A percentile compares a stretch with the other conserved stretches of the same genome.
Conservation (phyloP, 352 stramenopile species). For the Phytophthora ohioensis region DNA sequence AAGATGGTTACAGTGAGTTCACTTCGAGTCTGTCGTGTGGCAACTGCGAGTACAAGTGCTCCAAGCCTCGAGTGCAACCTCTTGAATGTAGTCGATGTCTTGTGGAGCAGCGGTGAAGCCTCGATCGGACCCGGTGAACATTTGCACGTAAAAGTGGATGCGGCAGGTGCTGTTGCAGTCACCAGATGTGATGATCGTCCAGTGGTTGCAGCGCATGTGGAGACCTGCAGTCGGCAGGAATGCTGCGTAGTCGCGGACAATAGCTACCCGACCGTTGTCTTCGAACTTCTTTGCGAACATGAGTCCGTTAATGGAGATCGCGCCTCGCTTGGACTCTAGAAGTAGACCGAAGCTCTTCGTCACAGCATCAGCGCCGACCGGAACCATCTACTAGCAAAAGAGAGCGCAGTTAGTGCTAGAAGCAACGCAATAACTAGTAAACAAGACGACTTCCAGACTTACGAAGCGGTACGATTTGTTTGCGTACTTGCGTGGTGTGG, state of each 20-base stretch:
- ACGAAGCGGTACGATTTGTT: conserved; percentile 23
- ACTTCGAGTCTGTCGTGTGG: no score
- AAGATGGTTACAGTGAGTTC: no score
- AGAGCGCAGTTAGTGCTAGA: no score
- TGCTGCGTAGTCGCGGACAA: conserved; percentile 17
- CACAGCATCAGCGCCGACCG: conserved; percentile 2
- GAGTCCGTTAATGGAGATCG: conserved; percentile 14
- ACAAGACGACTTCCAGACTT: not conserved
- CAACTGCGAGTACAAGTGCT: conserved; percentile 21
- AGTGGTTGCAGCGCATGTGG: conserved; percentile 27
- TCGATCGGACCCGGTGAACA: conserved; percentile 3
- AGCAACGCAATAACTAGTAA: not conserved
- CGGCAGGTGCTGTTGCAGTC: not conserved
- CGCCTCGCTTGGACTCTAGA: conserved; percentile 3
- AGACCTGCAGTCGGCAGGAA: conserved; percentile 16
- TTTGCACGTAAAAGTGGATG: conserved; percentile 16
- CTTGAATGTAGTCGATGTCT: conserved; percentile 21
- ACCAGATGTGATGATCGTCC: conserved; percentile 7
- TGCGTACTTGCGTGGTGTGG: conserved; percentile 10
- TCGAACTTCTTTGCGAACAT: conserved; percentile 23
- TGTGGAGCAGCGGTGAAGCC: not conserved
- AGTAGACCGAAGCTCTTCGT: conserved; percentile 32
- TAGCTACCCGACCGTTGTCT: not conserved
- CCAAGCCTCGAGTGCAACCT: conserved; percentile 13
- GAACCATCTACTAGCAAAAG: conserved; percentile 1